phyloP scores from a whole-genome alignment of 2,329 filamentous ascomycete genomes.

The Trichoderma polysporum region DNA sequence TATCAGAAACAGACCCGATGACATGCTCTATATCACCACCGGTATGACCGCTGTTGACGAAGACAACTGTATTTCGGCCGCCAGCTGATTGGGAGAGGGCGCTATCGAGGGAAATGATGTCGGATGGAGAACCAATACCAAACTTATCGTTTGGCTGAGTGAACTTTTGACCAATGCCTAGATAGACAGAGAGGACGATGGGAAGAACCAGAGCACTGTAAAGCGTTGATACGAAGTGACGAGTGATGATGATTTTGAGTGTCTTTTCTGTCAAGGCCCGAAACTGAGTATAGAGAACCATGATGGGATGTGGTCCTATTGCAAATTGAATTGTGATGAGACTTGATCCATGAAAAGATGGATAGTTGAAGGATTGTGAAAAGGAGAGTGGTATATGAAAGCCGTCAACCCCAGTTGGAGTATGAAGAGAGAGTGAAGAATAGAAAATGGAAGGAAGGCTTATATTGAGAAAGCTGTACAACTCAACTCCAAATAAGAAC shows the following conservation, averaged over 20 bases:
- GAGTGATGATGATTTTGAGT: constrained; percentile 53
- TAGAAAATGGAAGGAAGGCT: not conserved
- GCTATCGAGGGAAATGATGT: constrained; percentile 62
- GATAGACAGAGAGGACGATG: constrained; percentile 54
- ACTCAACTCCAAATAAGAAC: not conserved
- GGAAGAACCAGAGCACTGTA: constrained; percentile 58
- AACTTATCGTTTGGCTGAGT: constrained; percentile 72
- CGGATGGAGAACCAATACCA: constrained; percentile 62
- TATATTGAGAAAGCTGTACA: not conserved
- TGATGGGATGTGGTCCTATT: constrained; percentile 25
- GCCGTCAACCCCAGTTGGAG: not conserved
- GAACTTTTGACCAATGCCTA: constrained; percentile 71
- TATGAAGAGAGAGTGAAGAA: not conserved
- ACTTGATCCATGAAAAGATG: not conserved
- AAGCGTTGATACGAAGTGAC: constrained; percentile 51
- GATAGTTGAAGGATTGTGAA: not conserved
- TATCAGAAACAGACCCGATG: constrained; percentile 48
- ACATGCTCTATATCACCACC: constrained; percentile 69
- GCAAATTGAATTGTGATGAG: not conserved
- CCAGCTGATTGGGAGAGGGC: constrained; percentile 58
- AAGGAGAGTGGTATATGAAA: not conserved
- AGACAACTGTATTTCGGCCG: constrained; percentile 63
- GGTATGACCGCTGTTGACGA: constrained; percentile 70
- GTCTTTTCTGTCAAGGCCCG: constrained; percentile 59
- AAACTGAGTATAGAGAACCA: constrained; percentile 53